phyloP scores from a whole-genome alignment of 108 stramenopile species.

The Pseudonitzschia delicatissima region DNA sequence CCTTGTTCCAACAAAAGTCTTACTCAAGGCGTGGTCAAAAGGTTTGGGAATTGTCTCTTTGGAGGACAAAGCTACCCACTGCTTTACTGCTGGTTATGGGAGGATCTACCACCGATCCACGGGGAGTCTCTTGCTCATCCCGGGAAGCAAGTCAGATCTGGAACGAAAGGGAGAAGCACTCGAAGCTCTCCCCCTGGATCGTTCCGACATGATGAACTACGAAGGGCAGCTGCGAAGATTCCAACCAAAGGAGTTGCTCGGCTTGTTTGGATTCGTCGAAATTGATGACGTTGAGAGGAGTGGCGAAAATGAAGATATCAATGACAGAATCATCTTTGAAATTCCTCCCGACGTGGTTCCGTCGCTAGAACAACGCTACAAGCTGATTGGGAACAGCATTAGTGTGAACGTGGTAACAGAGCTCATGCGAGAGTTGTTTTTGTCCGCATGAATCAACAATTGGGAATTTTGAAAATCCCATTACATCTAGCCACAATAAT shows the following conservation, averaged over 20 bases:
- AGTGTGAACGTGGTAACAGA: constrained; percentile 41
- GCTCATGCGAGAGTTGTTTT: constrained; percentile 22
- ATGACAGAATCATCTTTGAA: constrained; percentile 10
- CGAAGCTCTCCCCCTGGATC: constrained; percentile 17
- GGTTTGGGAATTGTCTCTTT: constrained; percentile 31
- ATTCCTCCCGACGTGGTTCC: constrained; percentile 26
- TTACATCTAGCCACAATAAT: no score
- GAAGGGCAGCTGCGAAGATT: constrained; percentile 33
- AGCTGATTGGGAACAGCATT: constrained; percentile 52
- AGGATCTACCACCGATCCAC: constrained; percentile 36
- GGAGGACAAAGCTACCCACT: constrained; percentile 36
- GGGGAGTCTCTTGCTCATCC: constrained; percentile 36
- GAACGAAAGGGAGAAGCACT: background rate
- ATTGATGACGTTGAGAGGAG: background rate
- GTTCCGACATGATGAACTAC: constrained; percentile 35
- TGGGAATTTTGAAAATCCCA: no score
- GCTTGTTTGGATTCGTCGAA: constrained; percentile 43
- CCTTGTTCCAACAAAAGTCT: constrained; percentile 17
- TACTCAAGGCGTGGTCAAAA: constrained; percentile 35
- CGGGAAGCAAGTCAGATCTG: background rate
- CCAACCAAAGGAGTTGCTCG: constrained; percentile 40
- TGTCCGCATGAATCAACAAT: no score
- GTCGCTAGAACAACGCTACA: constrained; percentile 43
- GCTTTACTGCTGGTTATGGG: constrained; percentile 52
- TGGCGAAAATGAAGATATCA: background rate